These are phyloP conservation scores for Rhododendron vialii DNA, from an alignment of 148 eudicot genomes.

Conservation along the genomic window DNA sequence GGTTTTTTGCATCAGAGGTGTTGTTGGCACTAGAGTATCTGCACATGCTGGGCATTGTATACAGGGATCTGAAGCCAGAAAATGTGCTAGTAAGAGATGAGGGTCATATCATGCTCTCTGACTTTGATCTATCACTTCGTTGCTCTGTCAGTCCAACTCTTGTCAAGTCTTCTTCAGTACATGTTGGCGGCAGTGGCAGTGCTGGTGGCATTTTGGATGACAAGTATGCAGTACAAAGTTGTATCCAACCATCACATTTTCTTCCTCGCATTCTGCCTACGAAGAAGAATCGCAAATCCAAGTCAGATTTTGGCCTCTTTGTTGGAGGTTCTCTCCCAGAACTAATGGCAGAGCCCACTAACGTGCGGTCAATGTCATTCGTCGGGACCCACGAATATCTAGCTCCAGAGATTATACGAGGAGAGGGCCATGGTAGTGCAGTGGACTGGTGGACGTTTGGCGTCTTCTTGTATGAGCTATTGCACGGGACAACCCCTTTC, in stretches of 20 bases:
- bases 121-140: slow-evolving; percentile 83
- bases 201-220: slow-evolving; percentile 48
- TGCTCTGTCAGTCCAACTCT: slow-evolving; percentile 90
- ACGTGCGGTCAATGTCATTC: slow-evolving; percentile 88
- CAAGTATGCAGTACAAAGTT: slow-evolving; percentile 41
- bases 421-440: slow-evolving; percentile 94
- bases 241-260: slow-evolving; percentile 70
- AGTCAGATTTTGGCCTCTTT: slow-evolving; percentile 70
- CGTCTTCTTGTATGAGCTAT: slow-evolving; percentile 71
- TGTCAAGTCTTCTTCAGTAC: slow-evolving; percentile 61
- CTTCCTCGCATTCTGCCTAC: slow-evolving; percentile 63
- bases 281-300: slow-evolving; percentile 76
- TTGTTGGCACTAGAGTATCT: slow-evolving; percentile 83
- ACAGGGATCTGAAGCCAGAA: slow-evolving; percentile 89
- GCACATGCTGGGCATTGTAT: slow-evolving; percentile 87
- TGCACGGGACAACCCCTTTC: slow-evolving; percentile 83
- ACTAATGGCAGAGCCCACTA: slow-evolving; percentile 91
- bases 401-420: slow-evolving; percentile 88
- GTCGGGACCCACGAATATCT: slow-evolving; percentile 91
- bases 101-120: slow-evolving; percentile 92
- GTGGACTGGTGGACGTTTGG: slow-evolving; percentile 99
- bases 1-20: slow-evolving; percentile 81
- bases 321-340: slow-evolving; percentile 73
- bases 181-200: slow-evolving; percentile 12
- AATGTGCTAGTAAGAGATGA: slow-evolving; percentile 76